phyloP scores from a whole-genome alignment of 768 basidiomycete species.

The Chalciporus chontae region DNA sequence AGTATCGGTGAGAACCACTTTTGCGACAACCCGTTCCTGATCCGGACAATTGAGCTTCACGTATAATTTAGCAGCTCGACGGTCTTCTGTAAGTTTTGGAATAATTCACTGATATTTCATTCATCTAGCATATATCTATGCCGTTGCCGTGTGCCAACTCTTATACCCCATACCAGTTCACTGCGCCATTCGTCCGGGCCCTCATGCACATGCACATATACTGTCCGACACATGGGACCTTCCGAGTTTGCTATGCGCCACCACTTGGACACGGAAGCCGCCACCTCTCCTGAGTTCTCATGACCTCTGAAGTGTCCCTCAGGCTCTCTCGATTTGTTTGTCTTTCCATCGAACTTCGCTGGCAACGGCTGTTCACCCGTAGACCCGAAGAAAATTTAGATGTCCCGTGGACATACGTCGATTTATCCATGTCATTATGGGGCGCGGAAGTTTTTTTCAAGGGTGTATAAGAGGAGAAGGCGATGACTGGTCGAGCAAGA shows the following conservation, averaged over 20 bases:
- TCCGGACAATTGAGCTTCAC: background rate
- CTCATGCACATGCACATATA: too few relatives aligned
- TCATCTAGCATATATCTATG: background rate
- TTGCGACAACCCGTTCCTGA: background rate
- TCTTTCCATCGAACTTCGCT: background rate
- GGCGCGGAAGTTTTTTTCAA: background rate
- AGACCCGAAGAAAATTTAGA: background rate
- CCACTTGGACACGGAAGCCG: background rate
- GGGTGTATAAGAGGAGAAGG: conserved; percentile 8
- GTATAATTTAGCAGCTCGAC: background rate
- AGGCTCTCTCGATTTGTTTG: background rate
- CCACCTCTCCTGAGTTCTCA: background rate
- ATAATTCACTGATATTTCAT: too few relatives aligned
- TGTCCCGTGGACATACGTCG: background rate
- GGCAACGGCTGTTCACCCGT: background rate
- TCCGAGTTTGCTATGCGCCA: background rate
- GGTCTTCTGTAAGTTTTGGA: background rate
- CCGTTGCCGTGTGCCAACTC: background rate
- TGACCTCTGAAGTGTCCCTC: background rate
- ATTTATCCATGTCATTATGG: background rate
- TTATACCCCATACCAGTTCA: background rate
- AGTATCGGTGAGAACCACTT: background rate
- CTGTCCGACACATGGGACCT: background rate
- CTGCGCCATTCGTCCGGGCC: background rate
- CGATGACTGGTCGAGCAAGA: background rate